Conservation (phyloP, 2,329 filamentous ascomycete species). For the Aspergillus fijiensis region DNA sequence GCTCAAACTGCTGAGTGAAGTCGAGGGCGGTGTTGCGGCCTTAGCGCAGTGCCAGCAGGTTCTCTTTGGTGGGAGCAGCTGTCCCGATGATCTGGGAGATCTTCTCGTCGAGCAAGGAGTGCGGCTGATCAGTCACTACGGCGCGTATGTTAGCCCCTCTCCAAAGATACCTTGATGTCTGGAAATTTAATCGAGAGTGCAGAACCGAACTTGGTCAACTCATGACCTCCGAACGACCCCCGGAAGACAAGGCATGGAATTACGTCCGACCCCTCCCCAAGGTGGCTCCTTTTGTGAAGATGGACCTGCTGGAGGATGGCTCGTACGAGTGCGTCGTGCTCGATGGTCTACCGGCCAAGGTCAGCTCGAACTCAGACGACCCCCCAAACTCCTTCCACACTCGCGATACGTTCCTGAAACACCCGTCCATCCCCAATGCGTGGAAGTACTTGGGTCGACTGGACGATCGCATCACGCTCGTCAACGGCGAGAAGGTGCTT, state of each 20-base stretch:
- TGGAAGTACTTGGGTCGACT: constrained; percentile 48
- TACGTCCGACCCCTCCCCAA: constrained; percentile 51
- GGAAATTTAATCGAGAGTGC: neutral
- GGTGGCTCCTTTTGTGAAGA: constrained; percentile 45
- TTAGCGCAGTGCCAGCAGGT: constrained; percentile 52
- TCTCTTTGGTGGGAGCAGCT: constrained; percentile 57
- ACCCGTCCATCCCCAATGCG: constrained; percentile 42
- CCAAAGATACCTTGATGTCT: neutral
- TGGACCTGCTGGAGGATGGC: constrained; percentile 37
- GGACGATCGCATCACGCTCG: constrained; percentile 47
- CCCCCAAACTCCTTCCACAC: constrained; percentile 61
- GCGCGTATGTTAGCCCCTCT: constrained; percentile 27
- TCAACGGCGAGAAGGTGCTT: constrained; percentile 51
- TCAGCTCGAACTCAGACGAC: constrained; percentile 48
- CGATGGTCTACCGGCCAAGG: constrained; percentile 38
- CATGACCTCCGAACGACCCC: constrained; percentile 58
- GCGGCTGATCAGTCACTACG: constrained; percentile 44
- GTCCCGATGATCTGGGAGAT: constrained; percentile 60
- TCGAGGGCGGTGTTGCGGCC: constrained; percentile 51
- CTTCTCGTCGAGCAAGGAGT: constrained; percentile 53
- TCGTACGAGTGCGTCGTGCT: constrained; percentile 41
- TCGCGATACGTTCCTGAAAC: constrained; percentile 50
- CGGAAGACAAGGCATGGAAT: constrained; percentile 59
- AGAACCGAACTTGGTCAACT: constrained; percentile 60
- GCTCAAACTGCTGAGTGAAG: constrained; percentile 62